phyloP scores from a whole-genome alignment of 2,329 filamentous ascomycete genomes.

The Bipolaris victoriae region DNA sequence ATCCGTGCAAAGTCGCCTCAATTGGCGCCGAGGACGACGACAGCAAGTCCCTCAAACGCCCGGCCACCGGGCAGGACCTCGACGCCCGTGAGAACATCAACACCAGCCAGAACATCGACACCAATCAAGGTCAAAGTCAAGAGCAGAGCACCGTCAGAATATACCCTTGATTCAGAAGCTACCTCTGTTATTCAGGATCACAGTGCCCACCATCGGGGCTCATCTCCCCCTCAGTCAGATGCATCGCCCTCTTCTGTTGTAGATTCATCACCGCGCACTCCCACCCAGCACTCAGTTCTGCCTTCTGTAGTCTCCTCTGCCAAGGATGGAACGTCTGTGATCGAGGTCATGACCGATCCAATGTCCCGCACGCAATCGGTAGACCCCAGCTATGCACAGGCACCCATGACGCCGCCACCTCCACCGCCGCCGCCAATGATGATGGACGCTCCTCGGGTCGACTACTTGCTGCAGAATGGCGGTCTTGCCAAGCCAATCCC shows the following conservation, averaged over 20 bases:
- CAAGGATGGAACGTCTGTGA: conserved; percentile 48
- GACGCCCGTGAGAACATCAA: conserved; percentile 24
- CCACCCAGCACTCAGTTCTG: conserved; percentile 49
- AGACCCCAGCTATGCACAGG: conserved; percentile 51
- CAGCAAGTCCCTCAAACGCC: conserved; percentile 32
- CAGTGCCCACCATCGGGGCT: conserved; percentile 25
- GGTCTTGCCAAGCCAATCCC: conserved; percentile 75
- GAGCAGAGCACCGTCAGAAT: conserved; percentile 48
- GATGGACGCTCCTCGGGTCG: conserved; percentile 77
- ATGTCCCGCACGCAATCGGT: conserved; percentile 41
- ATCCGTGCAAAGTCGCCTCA: conserved; percentile 41
- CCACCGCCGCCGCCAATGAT: conserved; percentile 76
- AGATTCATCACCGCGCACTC: conserved; percentile 56
- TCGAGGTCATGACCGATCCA: conserved; percentile 55
- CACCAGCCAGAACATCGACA: conserved; percentile 32
- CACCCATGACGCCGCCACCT: conserved; percentile 63
- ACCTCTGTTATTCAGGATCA: conserved; percentile 55
- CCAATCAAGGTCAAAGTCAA: conserved; percentile 35
- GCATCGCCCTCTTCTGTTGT: conserved; percentile 50
- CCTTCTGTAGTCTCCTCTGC: conserved; percentile 40
- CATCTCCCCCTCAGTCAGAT: conserved; percentile 46
- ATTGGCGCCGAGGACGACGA: conserved; percentile 27
- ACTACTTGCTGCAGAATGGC: conserved; percentile 90
- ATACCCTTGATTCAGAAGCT: conserved; percentile 55
- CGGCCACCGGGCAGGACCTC: conserved; percentile 32